A percentile compares a stretch with the other conserved stretches of the same genome.
phyloP scores from a whole-genome alignment of 331 rosid species.

The Ulmus americana region DNA sequence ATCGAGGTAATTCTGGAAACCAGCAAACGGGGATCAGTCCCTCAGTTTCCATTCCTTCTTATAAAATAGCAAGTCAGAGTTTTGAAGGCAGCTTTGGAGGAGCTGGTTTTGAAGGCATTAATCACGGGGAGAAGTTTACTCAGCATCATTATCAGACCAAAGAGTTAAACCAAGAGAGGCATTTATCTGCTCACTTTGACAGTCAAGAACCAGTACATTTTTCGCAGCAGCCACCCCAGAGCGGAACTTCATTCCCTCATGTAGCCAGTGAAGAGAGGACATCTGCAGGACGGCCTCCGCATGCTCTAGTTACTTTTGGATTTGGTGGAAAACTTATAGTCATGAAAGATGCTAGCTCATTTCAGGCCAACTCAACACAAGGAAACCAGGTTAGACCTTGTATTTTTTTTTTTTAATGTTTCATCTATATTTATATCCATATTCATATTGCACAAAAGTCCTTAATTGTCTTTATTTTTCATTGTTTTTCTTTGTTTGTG shows the following conservation, averaged over 20 bases:
- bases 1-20: conserved; percentile 10
- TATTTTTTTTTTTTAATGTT: conserved; percentile 27
- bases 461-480: neutral
- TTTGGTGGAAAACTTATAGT: conserved; percentile 90
- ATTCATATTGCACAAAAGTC: neutral
- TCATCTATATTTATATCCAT: neutral
- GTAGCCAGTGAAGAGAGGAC: conserved; percentile 43
- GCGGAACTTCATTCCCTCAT: conserved; percentile 17
- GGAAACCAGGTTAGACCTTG: conserved; percentile 67
- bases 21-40: conserved; percentile 21
- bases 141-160: conserved; percentile 21
- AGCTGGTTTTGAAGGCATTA: conserved; percentile 22
- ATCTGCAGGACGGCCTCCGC: conserved; percentile 87
- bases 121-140: conserved; percentile 15
- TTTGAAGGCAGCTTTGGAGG: conserved; percentile 6
- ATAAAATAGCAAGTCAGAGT: conserved; percentile 12
- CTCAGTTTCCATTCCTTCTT: conserved; percentile 6
- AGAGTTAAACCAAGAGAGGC: conserved; percentile 21
- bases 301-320: conserved; percentile 82
- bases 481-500: neutral
- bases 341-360: conserved; percentile 54
- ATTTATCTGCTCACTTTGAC: conserved; percentile 24
- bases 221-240: conserved; percentile 24
- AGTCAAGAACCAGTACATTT: conserved; percentile 13
- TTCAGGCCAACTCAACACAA: conserved; percentile 37